phyloP scores from a whole-genome alignment of 2,329 filamentous ascomycete species.

The Pyrenophora seminiperda region DNA sequence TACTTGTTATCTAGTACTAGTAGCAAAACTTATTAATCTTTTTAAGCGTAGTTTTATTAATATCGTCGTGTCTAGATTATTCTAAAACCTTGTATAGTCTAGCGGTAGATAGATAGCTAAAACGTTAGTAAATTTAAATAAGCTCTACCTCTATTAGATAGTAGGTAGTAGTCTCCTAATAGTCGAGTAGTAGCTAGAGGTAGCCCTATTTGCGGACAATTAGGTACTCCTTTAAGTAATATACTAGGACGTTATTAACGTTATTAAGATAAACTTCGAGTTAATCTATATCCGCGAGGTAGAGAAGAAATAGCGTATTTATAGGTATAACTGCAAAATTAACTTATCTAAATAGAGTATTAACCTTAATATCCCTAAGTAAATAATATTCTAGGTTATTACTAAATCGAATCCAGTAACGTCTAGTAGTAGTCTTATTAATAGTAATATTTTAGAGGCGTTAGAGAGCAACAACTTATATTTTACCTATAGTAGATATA shows the following conservation, averaged over 20 bases:
- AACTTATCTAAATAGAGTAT: not conserved
- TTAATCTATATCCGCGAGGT: not conserved
- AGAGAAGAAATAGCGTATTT: not conserved
- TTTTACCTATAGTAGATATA: not conserved
- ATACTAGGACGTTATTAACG: not conserved
- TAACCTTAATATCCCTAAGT: not conserved
- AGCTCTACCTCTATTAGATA: too few species aligned
- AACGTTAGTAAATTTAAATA: too few species aligned
- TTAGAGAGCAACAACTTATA: not conserved
- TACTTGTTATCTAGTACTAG: not conserved
- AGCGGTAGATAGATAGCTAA: too few species aligned
- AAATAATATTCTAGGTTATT: not conserved
- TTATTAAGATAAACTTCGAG: not conserved
- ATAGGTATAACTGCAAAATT: not conserved
- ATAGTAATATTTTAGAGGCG: not conserved
- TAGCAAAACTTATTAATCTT: not conserved
- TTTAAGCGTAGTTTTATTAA: not conserved
- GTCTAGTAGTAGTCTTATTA: not conserved
- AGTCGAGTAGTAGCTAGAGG: too few species aligned
- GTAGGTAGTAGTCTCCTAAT: too few species aligned
- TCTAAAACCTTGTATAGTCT: too few species aligned
- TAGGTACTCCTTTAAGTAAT: not conserved
- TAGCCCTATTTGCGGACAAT: not conserved
- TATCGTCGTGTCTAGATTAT: not conserved
- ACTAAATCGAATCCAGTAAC: not conserved